Conservation (phyloP, 192 early-diverging fungal species). For the Glomus cerebriforme region DNA sequence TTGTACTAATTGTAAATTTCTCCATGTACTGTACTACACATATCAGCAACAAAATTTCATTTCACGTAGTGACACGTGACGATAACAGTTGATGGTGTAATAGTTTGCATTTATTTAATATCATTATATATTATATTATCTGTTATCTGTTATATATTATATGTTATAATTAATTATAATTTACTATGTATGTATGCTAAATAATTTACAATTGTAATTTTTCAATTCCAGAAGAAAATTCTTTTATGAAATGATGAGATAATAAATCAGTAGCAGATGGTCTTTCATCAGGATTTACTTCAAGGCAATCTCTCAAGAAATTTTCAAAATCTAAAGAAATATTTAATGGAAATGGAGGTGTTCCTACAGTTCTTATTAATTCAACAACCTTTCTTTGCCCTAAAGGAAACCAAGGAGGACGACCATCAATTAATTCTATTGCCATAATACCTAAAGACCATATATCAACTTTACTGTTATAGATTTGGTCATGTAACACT, state of each 20-base stretch:
- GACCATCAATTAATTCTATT: slow-evolving; percentile 52
- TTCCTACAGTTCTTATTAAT: slow-evolving; percentile 30
- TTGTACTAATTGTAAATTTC: too few species aligned
- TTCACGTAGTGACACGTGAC: too few species aligned
- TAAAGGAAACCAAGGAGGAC: slow-evolving; percentile 46
- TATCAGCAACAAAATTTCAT: too few species aligned
- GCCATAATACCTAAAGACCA: slow-evolving; percentile 55
- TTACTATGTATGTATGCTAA: too few species aligned
- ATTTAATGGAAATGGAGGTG: slow-evolving; percentile 21
- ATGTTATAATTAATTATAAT: too few species aligned
- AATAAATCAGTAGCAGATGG: slow-evolving; percentile 22
- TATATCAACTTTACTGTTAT: slow-evolving; percentile 52
- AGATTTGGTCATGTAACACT: slow-evolving; percentile 47
- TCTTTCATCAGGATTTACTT: not conserved
- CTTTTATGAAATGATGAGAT: slow-evolving; percentile 8
- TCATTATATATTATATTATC: too few species aligned
- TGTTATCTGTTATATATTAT: too few species aligned
- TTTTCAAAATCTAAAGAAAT: slow-evolving; percentile 27
- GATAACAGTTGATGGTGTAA: too few species aligned
- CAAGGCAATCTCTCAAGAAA: slow-evolving; percentile 25
- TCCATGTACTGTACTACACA: too few species aligned
- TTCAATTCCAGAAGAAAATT: too few species aligned
- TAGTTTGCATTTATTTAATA: too few species aligned
- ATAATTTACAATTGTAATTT: too few species aligned
- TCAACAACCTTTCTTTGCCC: slow-evolving; percentile 28